Percentiles rank a stretch among this genome's conserved stretches.
phyloP scores from a whole-genome alignment of 2,329 filamentous ascomycete species.

The Lachnellula cervina region DNA sequence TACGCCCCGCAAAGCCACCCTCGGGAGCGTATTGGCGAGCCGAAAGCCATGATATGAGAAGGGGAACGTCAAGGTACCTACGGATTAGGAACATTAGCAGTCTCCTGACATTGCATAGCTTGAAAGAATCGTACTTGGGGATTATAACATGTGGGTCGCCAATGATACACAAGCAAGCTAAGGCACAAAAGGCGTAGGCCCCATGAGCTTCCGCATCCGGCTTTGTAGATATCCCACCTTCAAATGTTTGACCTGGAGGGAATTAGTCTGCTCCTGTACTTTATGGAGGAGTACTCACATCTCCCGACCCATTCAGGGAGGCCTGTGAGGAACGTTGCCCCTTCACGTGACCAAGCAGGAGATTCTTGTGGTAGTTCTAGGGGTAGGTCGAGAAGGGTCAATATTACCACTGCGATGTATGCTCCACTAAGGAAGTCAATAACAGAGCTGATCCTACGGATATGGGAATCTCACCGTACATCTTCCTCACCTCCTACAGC shows the following conservation, averaged over 20 bases:
- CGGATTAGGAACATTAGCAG: slow-evolving; percentile 21
- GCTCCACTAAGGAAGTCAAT: slow-evolving; percentile 60
- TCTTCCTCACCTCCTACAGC: slow-evolving; percentile 85
- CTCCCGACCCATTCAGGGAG: slow-evolving; percentile 74
- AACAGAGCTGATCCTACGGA: background rate
- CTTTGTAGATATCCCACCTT: slow-evolving; percentile 84
- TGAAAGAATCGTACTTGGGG: slow-evolving; percentile 52
- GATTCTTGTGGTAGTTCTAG: slow-evolving; percentile 70
- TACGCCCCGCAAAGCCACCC: slow-evolving; percentile 87
- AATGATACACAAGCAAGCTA: slow-evolving; percentile 83
- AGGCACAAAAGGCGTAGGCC: slow-evolving; percentile 90
- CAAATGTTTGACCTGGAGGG: slow-evolving; percentile 74
- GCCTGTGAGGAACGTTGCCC: slow-evolving; percentile 62
- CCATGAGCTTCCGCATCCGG: slow-evolving; percentile 91
- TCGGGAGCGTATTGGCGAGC: slow-evolving; percentile 86
- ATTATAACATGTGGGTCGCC: slow-evolving; percentile 73
- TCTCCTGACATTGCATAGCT: slow-evolving; percentile 8
- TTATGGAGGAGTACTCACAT: slow-evolving; percentile 53
- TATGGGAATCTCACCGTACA: slow-evolving; percentile 58
- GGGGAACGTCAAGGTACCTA: slow-evolving; percentile 71
- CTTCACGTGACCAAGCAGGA: slow-evolving; percentile 58
- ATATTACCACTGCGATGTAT: slow-evolving; percentile 82
- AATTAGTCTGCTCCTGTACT: background rate
- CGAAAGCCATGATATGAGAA: slow-evolving; percentile 81
- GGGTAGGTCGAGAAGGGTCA: slow-evolving; percentile 79